Base-by-base conservation (phyloP, 805 yeast species). In the Lipomyces kockii region DNA sequence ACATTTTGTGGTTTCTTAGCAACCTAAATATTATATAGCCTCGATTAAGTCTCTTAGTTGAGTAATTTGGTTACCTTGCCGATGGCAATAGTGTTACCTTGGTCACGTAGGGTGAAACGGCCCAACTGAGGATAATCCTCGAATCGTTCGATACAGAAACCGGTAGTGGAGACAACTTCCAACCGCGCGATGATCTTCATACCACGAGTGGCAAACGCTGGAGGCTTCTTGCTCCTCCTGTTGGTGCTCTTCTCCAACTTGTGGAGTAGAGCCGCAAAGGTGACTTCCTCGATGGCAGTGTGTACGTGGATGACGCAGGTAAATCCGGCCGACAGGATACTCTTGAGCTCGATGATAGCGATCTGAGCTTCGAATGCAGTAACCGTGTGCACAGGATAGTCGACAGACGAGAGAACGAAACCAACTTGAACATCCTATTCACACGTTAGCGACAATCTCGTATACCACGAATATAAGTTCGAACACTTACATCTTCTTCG, bases 251-350 rank as follows among this genome's bases (percentile, higher is more conserved):
- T 94, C 80, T 95, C 97, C 75, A 95, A 84, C 82, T 94, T 92
- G 83, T 95, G 98, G 77, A 92, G 84, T 79, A 95, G 85, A 76
- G 88, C 87, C 62, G 88, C 84, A 77, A 95, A 86, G 32, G 85
- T 84, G 62, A 95, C 97, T 81, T 95, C 99, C 82, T 95, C 98
- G 74, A 94, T 92, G 64, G 98, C 98, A 61, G 98, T 92, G 83
- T 95, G 99, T 74, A 95, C 89, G 78, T 95, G 99, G 97, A 95
- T 94, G 64, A 95, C 98, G 85, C 98, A 95, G 14, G 97, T 88
- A 83, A 88, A 95, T 65, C 99, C 99, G 61, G 96, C 88, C 3
- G 99, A 91, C 76, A 95, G 83, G 76, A 95, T 95, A 22, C 97
- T 90, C 82, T 91, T 92, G 80, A 95, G 87, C 82, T 95, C 99